Percentiles rank a stretch among this genome's conserved stretches.
Conservation (phyloP, 2,329 filamentous ascomycete genomes). For the Colletotrichum ledebouriae region DNA sequence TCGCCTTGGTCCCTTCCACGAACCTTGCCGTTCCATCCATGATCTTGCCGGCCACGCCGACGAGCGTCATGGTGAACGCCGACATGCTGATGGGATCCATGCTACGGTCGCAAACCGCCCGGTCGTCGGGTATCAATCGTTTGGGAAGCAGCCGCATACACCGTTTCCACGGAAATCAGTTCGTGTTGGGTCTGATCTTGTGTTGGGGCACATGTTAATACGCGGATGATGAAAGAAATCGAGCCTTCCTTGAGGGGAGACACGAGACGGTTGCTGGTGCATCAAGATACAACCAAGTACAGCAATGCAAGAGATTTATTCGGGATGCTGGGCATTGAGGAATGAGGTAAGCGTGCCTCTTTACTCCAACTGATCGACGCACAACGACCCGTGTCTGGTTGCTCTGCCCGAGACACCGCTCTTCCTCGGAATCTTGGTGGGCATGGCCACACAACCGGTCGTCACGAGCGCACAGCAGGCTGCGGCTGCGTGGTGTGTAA, state of each 20-base stretch:
- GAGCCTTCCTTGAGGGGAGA: background rate
- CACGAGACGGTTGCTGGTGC: background rate
- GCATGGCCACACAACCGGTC: slow-evolving; percentile 25
- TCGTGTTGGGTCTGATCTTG: background rate
- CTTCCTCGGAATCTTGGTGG: slow-evolving; percentile 8
- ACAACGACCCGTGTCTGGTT: background rate
- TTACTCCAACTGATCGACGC: slow-evolving; percentile 19
- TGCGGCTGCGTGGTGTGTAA: slow-evolving; percentile 13
- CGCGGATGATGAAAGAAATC: background rate
- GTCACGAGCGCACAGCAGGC: slow-evolving; percentile 23
- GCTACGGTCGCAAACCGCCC: background rate
- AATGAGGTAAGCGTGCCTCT: slow-evolving; percentile 5
- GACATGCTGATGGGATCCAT: slow-evolving; percentile 47
- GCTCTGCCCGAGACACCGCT: slow-evolving; percentile 16
- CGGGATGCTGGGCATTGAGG: background rate
- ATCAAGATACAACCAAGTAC: background rate
- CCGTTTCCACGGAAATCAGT: slow-evolving; percentile 3
- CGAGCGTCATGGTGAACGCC: slow-evolving; percentile 43
- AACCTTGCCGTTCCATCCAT: slow-evolving; percentile 45
- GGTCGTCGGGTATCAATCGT: background rate
- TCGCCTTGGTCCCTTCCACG: slow-evolving; percentile 42
- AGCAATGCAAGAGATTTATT: slow-evolving; percentile 18
- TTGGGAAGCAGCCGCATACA: background rate
- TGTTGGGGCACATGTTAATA: slow-evolving; percentile 15
- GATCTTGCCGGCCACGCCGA: slow-evolving; percentile 42